A percentile compares a stretch with the other conserved stretches of the same genome.
These are phyloP conservation scores for Phytophthora multivora DNA, from an alignment of 352 stramenopile genomes.

Conservation along the genomic window DNA sequence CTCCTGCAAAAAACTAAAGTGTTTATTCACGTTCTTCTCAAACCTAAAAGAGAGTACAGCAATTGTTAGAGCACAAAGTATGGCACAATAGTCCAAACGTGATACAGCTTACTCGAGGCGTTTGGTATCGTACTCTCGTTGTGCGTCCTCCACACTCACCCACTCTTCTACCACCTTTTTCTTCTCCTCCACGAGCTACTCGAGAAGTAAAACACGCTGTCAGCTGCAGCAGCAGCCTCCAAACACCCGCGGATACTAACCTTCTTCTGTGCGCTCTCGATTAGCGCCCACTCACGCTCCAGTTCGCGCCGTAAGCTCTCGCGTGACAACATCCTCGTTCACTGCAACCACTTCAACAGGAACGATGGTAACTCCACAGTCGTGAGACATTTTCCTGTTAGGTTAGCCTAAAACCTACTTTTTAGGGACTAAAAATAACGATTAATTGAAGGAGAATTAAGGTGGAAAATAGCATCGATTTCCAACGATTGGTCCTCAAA, in stretches of 20 bases:
- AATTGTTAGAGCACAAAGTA: background rate
- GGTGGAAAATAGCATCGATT: too few relatives aligned
- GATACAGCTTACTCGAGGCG: slow-evolving; percentile 47
- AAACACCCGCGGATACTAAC: slow-evolving; percentile 12
- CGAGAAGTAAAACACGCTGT: background rate
- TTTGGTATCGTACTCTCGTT: slow-evolving; percentile 68
- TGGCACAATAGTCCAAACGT: background rate
- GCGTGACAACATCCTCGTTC: slow-evolving; percentile 49
- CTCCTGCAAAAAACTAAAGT: slow-evolving; percentile 56
- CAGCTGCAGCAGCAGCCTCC: background rate
- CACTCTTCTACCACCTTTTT: slow-evolving; percentile 77
- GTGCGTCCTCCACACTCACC: slow-evolving; percentile 65
- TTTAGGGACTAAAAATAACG: too few relatives aligned
- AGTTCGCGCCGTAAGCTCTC: slow-evolving; percentile 60
- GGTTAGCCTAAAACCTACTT: too few relatives aligned
- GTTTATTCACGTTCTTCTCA: slow-evolving; percentile 55
- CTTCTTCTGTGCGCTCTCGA: slow-evolving; percentile 69
- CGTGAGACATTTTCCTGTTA: too few relatives aligned
- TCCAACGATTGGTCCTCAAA: slow-evolving; percentile 1
- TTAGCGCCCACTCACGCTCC: slow-evolving; percentile 64
- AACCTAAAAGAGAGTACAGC: slow-evolving; percentile 41
- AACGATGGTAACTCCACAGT: too few relatives aligned
- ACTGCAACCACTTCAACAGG: slow-evolving; percentile 6
- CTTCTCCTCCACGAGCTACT: slow-evolving; percentile 73
- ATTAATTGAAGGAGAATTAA: too few relatives aligned